Percentiles rank a stretch among this genome's conserved stretches.
phyloP scores from a whole-genome alignment of 306 rosid genomes.

The Cicer pinnatifidum region DNA sequence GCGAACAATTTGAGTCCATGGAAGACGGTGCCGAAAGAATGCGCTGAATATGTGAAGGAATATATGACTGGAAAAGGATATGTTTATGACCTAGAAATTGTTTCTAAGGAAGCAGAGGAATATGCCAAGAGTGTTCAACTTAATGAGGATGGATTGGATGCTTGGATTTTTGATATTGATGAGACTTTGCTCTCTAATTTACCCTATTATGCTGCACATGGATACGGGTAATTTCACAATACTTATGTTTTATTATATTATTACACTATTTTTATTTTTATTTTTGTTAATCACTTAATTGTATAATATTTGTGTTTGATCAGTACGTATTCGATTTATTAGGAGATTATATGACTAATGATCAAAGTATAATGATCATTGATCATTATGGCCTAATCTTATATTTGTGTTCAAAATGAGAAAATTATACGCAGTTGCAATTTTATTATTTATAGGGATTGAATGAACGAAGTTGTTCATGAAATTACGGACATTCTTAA shows the following conservation, averaged over 20 bases:
- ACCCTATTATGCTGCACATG: conserved; percentile 78
- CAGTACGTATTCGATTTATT: not conserved
- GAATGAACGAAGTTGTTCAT: not conserved
- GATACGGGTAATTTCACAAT: conserved; percentile 66
- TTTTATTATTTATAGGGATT: not conserved
- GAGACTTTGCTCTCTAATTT: conserved; percentile 89
- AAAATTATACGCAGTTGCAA: not conserved
- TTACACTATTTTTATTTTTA: not conserved
- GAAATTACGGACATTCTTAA: not conserved
- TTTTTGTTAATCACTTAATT: not conserved
- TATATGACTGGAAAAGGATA: conserved; percentile 68
- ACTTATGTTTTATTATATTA: too few relatives aligned
- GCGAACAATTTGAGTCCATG: conserved; percentile 76
- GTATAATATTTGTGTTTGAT: not conserved
- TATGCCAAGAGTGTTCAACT: conserved; percentile 62
- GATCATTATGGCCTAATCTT: not conserved
- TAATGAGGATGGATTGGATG: conserved; percentile 71
- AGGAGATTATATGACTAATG: not conserved
- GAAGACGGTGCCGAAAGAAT: conserved; percentile 68
- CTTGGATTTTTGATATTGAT: conserved; percentile 87
- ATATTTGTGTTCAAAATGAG: not conserved
- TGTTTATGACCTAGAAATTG: conserved; percentile 59
- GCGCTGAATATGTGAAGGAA: conserved; percentile 65
- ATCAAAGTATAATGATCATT: not conserved
- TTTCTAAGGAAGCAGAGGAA: conserved; percentile 60